Evolutionary conservation across 495 filamentous ascomycete genomes (phyloP), one percentile per base, ranked within the genome.

Genomic region (Penicillium nucicola): DNA sequence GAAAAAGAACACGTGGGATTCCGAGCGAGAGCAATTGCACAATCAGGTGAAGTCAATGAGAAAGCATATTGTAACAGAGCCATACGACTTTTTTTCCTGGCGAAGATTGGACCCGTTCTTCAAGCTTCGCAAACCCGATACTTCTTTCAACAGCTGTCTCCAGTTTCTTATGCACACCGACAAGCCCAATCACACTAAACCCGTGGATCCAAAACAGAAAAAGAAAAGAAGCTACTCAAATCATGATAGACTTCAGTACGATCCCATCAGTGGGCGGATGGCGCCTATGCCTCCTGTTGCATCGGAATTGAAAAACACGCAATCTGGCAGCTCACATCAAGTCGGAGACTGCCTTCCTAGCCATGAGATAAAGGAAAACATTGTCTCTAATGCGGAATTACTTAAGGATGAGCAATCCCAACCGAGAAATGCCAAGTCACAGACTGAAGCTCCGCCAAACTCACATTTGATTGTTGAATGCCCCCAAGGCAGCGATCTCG

Each of bases 221-320:
- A 22, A 48, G 23, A 17, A n/a, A 28, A 28, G 12, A 28, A 39
- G 22, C 15, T 8, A 48, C 23, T 2, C 34, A n/a, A 47, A 30
- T 42, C 40, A 35, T 1, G 35, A 44, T 20, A 38, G 34, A 25
- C 57, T 56, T 30, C 46, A 65, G 30, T 74, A 68, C 31, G 72
- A 76, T 31, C 72, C 72, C 7, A 67, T 76, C 31, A 70, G 63
- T 56, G 66, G 68, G 4, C 65, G 70, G 18, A 76, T 76, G 72
- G 52, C 58, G 10, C 65, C 57, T 1, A 54, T 37, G 39, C 42
- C 56, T 39, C 42, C 57, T 2, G 38, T 39, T 17, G 35, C 36
- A 10, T 35, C 40, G 1, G 33, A 56, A 46, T 9, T 38, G 11
- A 10, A 17, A 5, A 11, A 50, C 2, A 6, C 25, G 19, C 31